Evolutionary conservation across 1,284 basidiomycete genomes (phyloP), one percentile per base, ranked within the genome.

Genomic region (Cryptococcus amylolentus): DNA sequence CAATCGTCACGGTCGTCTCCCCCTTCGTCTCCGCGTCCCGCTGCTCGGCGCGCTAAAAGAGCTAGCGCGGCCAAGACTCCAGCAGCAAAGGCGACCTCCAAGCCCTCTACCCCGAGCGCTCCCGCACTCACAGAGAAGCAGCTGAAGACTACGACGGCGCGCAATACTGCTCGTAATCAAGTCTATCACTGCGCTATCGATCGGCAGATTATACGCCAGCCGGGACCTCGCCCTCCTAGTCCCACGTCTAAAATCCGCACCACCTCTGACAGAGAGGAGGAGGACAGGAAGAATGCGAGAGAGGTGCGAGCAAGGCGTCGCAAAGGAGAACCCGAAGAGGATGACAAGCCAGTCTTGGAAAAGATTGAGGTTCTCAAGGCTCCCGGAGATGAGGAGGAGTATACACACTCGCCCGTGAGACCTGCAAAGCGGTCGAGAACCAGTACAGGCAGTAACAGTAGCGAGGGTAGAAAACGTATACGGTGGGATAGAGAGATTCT

Each of bases 331-430:
- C 14, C 79, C 80, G 61, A 75, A 80, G 63, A 80, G 77, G 54
- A 80, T 80, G 50, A 81, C 79, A 56, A 63, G 70, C 56, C 58
- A 12, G 48, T 65, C 9, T 50, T 67, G 5, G 63, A 69, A 47
- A 50, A 51, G 7, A 51, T 70, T 8, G 48, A 54, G 45, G 12
- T 59, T 26, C 18, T 51, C 18, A 76, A 84, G 64, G 87, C 86
- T 10, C 83, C 88, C 5, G 88, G 89, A 1, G 89, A 91, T 18
- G 88, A 89, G 39, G 88, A 88, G 64, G 89, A 90, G 62, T 92
- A 27, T 9, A 26, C 16, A 88, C 65, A 81, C 82, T 67, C 87
- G 86, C 2, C 88, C 84, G 0, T 78, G 79, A 10, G 71, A 52
- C 66, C 68, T 9, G 43, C 51, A 5, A 75, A 75, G 51, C 63